These are phyloP conservation scores for Barnettozyma populi DNA, from an alignment of 805 yeast genomes.

Conservation along the genomic window DNA sequence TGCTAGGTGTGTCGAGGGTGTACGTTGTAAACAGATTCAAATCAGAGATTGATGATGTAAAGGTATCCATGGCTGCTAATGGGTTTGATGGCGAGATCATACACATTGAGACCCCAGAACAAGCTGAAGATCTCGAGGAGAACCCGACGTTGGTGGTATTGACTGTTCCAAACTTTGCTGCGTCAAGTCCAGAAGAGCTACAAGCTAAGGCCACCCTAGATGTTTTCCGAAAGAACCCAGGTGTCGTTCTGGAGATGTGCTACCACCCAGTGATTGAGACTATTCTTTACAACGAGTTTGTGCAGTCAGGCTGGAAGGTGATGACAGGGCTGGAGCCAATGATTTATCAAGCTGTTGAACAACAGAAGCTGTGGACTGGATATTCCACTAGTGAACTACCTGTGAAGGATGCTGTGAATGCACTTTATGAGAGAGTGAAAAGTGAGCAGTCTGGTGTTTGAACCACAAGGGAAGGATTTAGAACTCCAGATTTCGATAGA, in stretches of 20 bases:
- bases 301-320: constrained; percentile 17
- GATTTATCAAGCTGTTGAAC: constrained; percentile 25
- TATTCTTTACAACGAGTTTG: constrained; percentile 14
- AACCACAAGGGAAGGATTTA: no score
- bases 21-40: constrained; percentile 23
- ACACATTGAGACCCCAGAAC: constrained; percentile 19
- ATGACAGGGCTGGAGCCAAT: constrained; percentile 25
- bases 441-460: constrained; percentile 8
- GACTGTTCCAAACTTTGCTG: constrained; percentile 23
- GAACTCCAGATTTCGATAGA: no score
- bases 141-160: constrained; percentile 18
- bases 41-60: constrained; percentile 17
- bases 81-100: constrained; percentile 24
- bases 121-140: constrained; percentile 13
- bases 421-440: constrained; percentile 6
- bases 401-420: constrained; percentile 10
- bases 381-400: constrained; percentile 17
- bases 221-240: constrained; percentile 17
- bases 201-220: constrained; percentile 21
- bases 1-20: constrained; percentile 21
- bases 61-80: constrained; percentile 15
- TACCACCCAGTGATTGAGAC: constrained; percentile 24
- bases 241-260: constrained; percentile 25
- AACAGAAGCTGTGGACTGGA: constrained; percentile 24
- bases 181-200: constrained; percentile 14